These are phyloP conservation scores for Mitragyna speciosa DNA, from an alignment of 257 asterid genomes.

Conservation along the genomic window DNA sequence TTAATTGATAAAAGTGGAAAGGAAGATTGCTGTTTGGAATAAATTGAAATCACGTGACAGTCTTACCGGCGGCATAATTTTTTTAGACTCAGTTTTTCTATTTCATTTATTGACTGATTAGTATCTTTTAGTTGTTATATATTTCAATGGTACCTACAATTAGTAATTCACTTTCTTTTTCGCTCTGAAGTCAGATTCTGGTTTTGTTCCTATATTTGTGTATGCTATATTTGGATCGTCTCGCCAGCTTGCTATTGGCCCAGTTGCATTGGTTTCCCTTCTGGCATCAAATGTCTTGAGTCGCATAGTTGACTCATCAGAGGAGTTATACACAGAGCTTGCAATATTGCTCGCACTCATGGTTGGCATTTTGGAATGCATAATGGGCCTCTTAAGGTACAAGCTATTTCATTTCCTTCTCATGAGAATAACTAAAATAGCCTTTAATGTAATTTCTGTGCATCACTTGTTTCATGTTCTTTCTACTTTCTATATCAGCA, in stretches of 20 bases:
- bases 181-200: conserved; percentile 65
- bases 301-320: conserved; percentile 77
- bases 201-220: conserved; percentile 91
- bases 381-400: conserved; percentile 91
- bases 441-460: not conserved
- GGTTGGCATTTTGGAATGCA: conserved; percentile 93
- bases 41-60: not conserved
- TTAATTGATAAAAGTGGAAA: not conserved
- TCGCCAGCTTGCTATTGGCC: conserved; percentile 99
- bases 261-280: conserved; percentile 95
- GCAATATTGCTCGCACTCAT: conserved; percentile 91
- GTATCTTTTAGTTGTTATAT: not conserved
- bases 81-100: not conserved
- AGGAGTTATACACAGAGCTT: conserved; percentile 84
- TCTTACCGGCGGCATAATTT: not conserved
- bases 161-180: conserved; percentile 5
- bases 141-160: not conserved
- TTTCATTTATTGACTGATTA: not conserved
- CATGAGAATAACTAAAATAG: conserved; percentile 1
- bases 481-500: not conserved
- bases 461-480: not conserved
- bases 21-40: not conserved
- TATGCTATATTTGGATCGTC: conserved; percentile 95
- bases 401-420: conserved; percentile 23
- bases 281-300: conserved; percentile 90